Percentiles rank a stretch among this genome's conserved stretches.
phyloP scores from a whole-genome alignment of 768 basidiomycete genomes.

The Tylopilus rubrobrunneus region DNA sequence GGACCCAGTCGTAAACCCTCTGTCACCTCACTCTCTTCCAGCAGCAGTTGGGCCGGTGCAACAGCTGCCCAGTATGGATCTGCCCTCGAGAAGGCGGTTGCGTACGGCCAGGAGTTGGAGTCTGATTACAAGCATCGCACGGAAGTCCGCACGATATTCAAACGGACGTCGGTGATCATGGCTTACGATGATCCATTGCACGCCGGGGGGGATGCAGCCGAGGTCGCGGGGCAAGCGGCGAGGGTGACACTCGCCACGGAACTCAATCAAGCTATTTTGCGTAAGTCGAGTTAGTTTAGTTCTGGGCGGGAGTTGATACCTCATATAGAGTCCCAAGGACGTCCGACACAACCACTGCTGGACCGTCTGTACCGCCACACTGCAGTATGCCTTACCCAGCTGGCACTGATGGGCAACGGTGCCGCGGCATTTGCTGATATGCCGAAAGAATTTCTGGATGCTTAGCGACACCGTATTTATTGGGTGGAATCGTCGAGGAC shows the following conservation, averaged over 20 bases:
- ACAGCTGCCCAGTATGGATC: conserved; percentile 45
- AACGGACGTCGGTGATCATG: conserved; percentile 73
- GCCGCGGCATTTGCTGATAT: conserved; percentile 80
- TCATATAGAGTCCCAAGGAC: conserved; percentile 68
- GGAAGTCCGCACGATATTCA: conserved; percentile 63
- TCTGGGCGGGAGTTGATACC: conserved; percentile 1
- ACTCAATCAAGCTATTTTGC: conserved; percentile 78
- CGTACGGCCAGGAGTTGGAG: conserved; percentile 70
- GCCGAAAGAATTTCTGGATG: conserved; percentile 66
- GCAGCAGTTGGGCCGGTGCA: conserved; percentile 21
- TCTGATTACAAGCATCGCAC: conserved; percentile 64
- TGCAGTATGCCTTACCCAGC: conserved; percentile 60
- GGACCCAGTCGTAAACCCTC: conserved; percentile 30
- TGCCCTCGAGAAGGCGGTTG: conserved; percentile 61
- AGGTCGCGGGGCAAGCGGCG: conserved; percentile 65
- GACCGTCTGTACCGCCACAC: conserved; percentile 79
- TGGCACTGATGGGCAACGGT: conserved; percentile 70
- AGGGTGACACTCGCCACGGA: conserved; percentile 67
- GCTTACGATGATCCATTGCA: conserved; percentile 74
- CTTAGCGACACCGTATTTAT: conserved; percentile 13
- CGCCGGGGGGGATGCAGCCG: conserved; percentile 60
- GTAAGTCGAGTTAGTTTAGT: conserved; percentile 39
- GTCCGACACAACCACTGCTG: conserved; percentile 64
- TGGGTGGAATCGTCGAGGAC: conserved; percentile 7
- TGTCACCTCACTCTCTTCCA: conserved; percentile 26